A percentile compares a stretch with the other conserved stretches of the same genome.
phyloP scores from a whole-genome alignment of 176 grass and related monocot genomes.

The Musa schizocarpa region DNA sequence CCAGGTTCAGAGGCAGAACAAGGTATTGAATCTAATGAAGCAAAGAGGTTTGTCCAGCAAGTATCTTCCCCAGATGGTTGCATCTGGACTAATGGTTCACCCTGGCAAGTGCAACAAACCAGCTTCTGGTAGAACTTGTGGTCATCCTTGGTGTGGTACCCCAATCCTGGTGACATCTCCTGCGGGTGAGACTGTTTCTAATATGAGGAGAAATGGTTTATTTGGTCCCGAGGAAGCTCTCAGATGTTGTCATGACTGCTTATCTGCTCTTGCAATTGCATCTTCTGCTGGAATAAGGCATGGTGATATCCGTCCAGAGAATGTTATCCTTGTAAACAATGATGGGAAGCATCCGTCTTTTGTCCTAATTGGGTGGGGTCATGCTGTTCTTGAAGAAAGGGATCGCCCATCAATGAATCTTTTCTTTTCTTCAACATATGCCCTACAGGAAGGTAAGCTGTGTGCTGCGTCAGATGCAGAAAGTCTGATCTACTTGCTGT shows the following conservation, averaged over 20 bases:
- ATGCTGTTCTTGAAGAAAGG: conserved; percentile 83
- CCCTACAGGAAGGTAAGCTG: conserved; percentile 86
- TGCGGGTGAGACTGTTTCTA: conserved; percentile 76
- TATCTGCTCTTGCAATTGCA: conserved; percentile 69
- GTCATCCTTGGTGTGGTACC: conserved; percentile 80
- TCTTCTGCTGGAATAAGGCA: conserved; percentile 72
- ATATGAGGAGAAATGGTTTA: conserved; percentile 73
- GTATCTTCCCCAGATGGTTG: conserved; percentile 65
- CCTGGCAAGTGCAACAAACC: conserved; percentile 64
- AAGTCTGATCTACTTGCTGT: conserved; percentile 90
- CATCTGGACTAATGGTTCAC: conserved; percentile 60
- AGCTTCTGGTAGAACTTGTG: conserved; percentile 52
- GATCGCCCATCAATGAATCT: conserved; percentile 81
- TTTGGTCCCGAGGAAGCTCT: conserved; percentile 84
- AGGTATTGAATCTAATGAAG: conserved; percentile 78
- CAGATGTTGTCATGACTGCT: conserved; percentile 93
- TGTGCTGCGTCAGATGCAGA: conserved; percentile 84
- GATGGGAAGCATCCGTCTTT: conserved; percentile 52
- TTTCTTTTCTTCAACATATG: conserved; percentile 88
- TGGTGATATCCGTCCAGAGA: conserved; percentile 76
- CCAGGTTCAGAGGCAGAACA: conserved; percentile 83
- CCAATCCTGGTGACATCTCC: conserved; percentile 75
- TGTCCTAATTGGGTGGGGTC: conserved; percentile 92
- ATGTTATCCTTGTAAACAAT: conserved; percentile 67
- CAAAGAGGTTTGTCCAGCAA: conserved; percentile 79